Evolutionary conservation across 129 eudicot genomes (phyloP).

Genomic region (Mikania micrantha): DNA sequence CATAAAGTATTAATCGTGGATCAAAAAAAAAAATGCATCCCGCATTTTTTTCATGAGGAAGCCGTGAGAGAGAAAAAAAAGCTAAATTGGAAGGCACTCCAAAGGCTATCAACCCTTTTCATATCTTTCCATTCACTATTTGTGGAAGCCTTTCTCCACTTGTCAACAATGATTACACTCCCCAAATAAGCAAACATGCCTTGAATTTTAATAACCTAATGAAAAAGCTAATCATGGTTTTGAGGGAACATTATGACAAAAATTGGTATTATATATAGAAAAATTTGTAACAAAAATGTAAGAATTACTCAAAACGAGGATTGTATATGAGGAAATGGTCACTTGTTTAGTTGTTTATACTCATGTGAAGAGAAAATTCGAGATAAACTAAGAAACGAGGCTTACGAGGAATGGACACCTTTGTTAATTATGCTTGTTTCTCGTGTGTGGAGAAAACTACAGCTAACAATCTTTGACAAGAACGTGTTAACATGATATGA

Average conservation of each 20-base stretch:
- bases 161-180: slow-evolving; percentile 21
- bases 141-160: slow-evolving; percentile 18
- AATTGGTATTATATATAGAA: not conserved
- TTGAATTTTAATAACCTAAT: slow-evolving; percentile 26
- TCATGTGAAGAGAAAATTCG: too few species aligned
- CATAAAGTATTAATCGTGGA: not conserved
- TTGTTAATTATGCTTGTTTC: too few species aligned
- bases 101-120: slow-evolving; percentile 28
- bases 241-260: slow-evolving; percentile 8
- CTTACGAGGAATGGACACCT: too few species aligned
- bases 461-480: too few species aligned
- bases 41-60: not conserved
- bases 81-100: slow-evolving; percentile 44
- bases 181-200: slow-evolving; percentile 28
- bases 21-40: not conserved
- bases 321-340: not conserved
- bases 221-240: slow-evolving; percentile 14
- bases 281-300: not conserved
- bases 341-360: too few species aligned
- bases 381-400: too few species aligned
- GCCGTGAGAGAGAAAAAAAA: slow-evolving; percentile 5
- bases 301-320: too few species aligned
- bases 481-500: too few species aligned
- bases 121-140: slow-evolving; percentile 40
- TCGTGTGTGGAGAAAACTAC: too few species aligned